A percentile compares a stretch with the other conserved stretches of the same genome.
Conservation (phyloP, 176 grass and related monocot genomes). For the Oryza officinalis region DNA sequence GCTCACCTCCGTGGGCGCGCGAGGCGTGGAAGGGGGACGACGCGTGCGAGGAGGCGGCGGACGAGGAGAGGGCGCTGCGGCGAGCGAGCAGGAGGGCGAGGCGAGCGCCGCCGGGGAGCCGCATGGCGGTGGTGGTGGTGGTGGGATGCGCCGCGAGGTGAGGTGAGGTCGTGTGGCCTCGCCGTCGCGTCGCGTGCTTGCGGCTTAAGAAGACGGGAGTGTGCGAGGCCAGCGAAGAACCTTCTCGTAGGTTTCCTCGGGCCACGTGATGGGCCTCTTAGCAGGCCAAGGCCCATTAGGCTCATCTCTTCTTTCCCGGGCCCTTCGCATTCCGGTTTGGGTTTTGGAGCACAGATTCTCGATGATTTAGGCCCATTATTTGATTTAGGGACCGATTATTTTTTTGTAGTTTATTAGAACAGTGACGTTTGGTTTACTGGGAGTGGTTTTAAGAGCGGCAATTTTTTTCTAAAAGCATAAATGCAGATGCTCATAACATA, state of each 20-base stretch:
- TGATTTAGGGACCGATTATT: too few species aligned
- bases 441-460: too few species aligned
- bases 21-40: neutral
- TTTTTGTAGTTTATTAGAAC: too few species aligned
- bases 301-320: neutral
- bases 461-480: too few species aligned
- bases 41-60: neutral
- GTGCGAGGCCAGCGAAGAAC: neutral
- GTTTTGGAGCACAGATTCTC: neutral
- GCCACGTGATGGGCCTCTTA: neutral
- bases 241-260: neutral
- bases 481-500: too few species aligned
- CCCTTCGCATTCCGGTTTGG: neutral
- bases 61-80: conserved; percentile 32
- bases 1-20: conserved; percentile 42
- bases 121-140: too few species aligned
- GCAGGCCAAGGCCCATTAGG: neutral
- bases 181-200: conserved; percentile 34
- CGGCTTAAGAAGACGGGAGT: conserved; percentile 28
- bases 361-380: too few species aligned
- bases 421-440: too few species aligned
- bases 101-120: conserved; percentile 51
- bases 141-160: neutral
- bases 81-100: conserved; percentile 53
- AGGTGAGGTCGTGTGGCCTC: conserved; percentile 33